These are phyloP conservation scores for Coemansia sp. DNA, from an alignment of 192 early-diverging fungal genomes.

Conservation along the genomic window DNA sequence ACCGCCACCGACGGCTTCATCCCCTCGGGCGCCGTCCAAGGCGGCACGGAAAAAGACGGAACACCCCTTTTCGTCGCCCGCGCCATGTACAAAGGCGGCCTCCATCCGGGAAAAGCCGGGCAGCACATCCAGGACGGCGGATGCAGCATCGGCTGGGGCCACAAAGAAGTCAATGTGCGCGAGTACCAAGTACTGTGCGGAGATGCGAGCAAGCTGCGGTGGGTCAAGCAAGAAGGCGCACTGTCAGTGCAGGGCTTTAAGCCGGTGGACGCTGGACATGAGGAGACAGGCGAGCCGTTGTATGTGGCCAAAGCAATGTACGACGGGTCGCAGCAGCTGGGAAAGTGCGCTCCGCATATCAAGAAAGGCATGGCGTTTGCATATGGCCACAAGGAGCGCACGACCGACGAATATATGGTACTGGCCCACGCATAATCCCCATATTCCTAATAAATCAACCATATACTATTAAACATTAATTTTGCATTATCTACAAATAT, in stretches of 20 bases:
- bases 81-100: slow-evolving; percentile 54
- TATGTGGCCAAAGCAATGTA: slow-evolving; percentile 52
- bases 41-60: slow-evolving; percentile 60
- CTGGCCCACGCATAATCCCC: slow-evolving; percentile 26
- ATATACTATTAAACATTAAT: slow-evolving; percentile 6
- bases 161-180: slow-evolving; percentile 54
- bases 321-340: slow-evolving; percentile 56
- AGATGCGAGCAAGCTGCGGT: slow-evolving; percentile 56
- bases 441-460: no score
- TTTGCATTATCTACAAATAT: neutral
- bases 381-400: slow-evolving; percentile 52
- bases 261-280: slow-evolving; percentile 43
- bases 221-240: slow-evolving; percentile 53
- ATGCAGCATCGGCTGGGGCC: slow-evolving; percentile 57
- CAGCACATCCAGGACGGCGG: slow-evolving; percentile 55
- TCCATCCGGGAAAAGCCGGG: slow-evolving; percentile 55
- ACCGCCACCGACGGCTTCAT: slow-evolving; percentile 42
- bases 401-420: slow-evolving; percentile 46
- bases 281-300: slow-evolving; percentile 50
- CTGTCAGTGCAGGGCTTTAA: slow-evolving; percentile 44
- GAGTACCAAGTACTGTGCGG: slow-evolving; percentile 66
- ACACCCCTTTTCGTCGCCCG: slow-evolving; percentile 60
- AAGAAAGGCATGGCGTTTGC: slow-evolving; percentile 54
- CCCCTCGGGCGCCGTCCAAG: slow-evolving; percentile 57
- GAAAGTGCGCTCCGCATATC: slow-evolving; percentile 55